Evolutionary conservation across 495 filamentous ascomycete species (phyloP).

Genomic region (Xylaria cubensis): DNA sequence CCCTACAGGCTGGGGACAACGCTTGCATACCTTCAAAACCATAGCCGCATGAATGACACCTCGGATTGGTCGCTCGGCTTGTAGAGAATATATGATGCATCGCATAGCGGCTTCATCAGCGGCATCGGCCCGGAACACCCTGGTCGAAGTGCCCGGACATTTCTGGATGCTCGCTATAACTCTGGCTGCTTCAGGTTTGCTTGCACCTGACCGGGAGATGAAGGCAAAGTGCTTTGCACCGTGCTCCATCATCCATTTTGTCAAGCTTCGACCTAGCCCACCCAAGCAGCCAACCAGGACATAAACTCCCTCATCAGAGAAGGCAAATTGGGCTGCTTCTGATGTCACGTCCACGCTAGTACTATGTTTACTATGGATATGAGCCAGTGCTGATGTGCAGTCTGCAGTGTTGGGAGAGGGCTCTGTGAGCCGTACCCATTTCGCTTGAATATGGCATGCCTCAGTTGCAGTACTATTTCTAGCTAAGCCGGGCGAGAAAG

Average conservation of each 20-base stretch:
- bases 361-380: not conserved
- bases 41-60: slow-evolving; percentile 50
- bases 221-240: slow-evolving; percentile 60
- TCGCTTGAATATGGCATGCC: not conserved
- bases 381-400: not conserved
- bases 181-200: slow-evolving; percentile 29
- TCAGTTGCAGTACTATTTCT: not conserved
- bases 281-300: slow-evolving; percentile 62
- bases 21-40: slow-evolving; percentile 38
- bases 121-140: slow-evolving; percentile 42
- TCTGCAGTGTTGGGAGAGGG: not conserved
- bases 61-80: slow-evolving; percentile 38
- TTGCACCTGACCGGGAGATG: slow-evolving; percentile 54
- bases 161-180: slow-evolving; percentile 32
- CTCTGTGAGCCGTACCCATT: not conserved
- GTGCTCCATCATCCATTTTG: slow-evolving; percentile 54
- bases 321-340: not conserved
- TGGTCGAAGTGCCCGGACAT: slow-evolving; percentile 29
- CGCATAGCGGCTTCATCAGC: slow-evolving; percentile 30
- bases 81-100: slow-evolving; percentile 26
- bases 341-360: not conserved
- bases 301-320: slow-evolving; percentile 47
- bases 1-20: slow-evolving; percentile 9
- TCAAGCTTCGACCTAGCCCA: slow-evolving; percentile 60
- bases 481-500: not conserved